These are phyloP conservation scores for Madurella fahalii DNA, from an alignment of 2,329 filamentous ascomycete species.

Conservation along the genomic window DNA sequence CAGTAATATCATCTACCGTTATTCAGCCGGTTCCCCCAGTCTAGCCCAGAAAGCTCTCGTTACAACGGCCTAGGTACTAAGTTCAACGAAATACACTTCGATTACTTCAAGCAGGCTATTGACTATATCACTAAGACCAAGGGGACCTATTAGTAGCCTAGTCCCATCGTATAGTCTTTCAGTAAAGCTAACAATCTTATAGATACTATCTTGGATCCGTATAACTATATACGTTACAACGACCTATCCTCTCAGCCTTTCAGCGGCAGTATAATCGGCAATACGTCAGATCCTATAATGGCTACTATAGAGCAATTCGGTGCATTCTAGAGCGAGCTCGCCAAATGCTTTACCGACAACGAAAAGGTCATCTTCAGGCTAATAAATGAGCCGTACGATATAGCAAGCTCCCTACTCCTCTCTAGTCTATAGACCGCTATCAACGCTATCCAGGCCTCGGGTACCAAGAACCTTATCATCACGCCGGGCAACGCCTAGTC, in stretches of 20 bases:
- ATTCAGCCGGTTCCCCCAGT: too few species aligned
- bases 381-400: conserved; percentile 50
- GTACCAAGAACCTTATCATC: conserved; percentile 45
- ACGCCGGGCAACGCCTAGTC: conserved; percentile 48
- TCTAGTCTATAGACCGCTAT: conserved; percentile 46
- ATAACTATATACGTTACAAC: conserved; percentile 54
- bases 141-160: conserved; percentile 30
- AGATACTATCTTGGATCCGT: conserved; percentile 47
- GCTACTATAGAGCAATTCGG: conserved; percentile 46
- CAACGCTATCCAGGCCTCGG: conserved; percentile 39
- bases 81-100: conserved; percentile 49
- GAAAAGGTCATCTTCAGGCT: conserved; percentile 47
- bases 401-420: conserved; percentile 43
- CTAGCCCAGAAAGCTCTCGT: too few species aligned
- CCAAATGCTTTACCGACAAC: conserved; percentile 41
- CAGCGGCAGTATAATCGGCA: conserved; percentile 47
- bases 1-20: too few species aligned
- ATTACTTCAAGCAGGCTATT: conserved; percentile 42
- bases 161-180: not conserved
- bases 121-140: conserved; percentile 48
- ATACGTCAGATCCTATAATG: conserved; percentile 40
- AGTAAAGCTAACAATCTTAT: not conserved
- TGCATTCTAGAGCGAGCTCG: conserved; percentile 47
- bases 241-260: conserved; percentile 46
- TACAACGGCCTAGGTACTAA: conserved; percentile 44